A percentile compares a stretch with the other conserved stretches of the same genome.
These are phyloP conservation scores for Eutrema heterophyllum DNA, from an alignment of 345 rosid genomes.

Conservation along the genomic window DNA sequence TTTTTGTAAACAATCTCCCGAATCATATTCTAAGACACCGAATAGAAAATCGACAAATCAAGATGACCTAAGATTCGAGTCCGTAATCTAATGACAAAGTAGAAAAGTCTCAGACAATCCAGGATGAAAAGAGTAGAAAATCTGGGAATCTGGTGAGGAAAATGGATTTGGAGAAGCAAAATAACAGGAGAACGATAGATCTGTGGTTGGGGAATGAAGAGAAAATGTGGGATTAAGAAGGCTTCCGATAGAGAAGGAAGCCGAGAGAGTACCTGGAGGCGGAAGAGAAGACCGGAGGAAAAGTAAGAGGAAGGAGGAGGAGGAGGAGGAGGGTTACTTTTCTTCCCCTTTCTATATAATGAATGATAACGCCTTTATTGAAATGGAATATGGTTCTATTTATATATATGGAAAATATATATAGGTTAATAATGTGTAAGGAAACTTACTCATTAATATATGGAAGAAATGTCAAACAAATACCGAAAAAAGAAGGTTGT, in stretches of 20 bases:
- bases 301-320: background rate
- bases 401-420: background rate
- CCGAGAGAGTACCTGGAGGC: slow-evolving; percentile 14
- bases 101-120: background rate
- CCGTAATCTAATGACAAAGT: background rate
- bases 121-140: background rate
- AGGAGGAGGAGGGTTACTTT: background rate
- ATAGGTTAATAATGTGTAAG: background rate
- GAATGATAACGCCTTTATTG: slow-evolving; percentile 7
- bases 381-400: slow-evolving; percentile 6
- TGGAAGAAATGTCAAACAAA: slow-evolving; percentile 4
- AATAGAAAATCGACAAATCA: background rate
- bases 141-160: slow-evolving; percentile 13
- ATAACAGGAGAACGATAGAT: background rate
- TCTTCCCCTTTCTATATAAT: background rate
- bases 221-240: slow-evolving; percentile 8
- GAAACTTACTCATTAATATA: background rate
- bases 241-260: slow-evolving; percentile 6
- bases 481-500: background rate
- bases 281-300: slow-evolving; percentile 19
- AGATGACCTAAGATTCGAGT: background rate
- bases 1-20: background rate
- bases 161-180: background rate
- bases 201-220: background rate
- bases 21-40: background rate